Evolutionary conservation across 225 moss, liverwort and hornwort species (phyloP), one percentile per base, ranked within the genome.

Genomic region (Pleurozium schreberi): DNA sequence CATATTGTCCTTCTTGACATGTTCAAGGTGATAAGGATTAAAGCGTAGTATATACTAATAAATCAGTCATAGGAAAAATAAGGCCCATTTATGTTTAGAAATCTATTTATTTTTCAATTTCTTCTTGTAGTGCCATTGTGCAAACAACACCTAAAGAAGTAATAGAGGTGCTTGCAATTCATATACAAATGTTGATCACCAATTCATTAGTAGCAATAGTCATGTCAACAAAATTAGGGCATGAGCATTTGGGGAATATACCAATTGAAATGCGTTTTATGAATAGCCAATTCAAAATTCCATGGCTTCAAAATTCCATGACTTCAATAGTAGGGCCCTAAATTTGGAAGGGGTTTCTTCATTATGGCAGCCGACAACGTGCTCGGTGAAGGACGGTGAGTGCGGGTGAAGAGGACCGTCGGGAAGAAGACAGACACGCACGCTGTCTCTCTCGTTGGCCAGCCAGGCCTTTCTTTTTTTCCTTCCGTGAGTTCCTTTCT

Each of bases 151-250:
- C 0, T 67, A 1, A 67, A 38, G 6, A 67, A n/a, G 2, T 12
- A 22, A n/a, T 22, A 68, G 22, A 68, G 4, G n/a, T 68, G 6
- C 4, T n/a, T n/a, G 4, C 1, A 36, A 0, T 66, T 68, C 2
- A n/a, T 4, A 38, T 67, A 20, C 0, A 21, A 1, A 0, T 0
- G 21, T 38, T 3, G 1, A 22, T 7, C 0, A n/a, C 19, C 3
- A n/a, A 38, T 67, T 67, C n/a, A n/a, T n/a, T n/a, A n/a, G 21
- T 6, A 21, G 11, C 67, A 67, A 21, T 12, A 67, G 4, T 0
- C 0, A 0, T 67, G 4, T 67, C 7, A 19, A 67, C 8, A 67
- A 38, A 67, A 38, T 38, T 67, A 38, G 21, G 38, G 12, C 38
- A 38, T 38, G 7, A 55, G 55, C 7, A 19, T 55, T 55, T 55